Evolutionary conservation across 2,329 filamentous ascomycete genomes (phyloP), one percentile per base, ranked within the genome.

Genomic region (Aspergillus terreus): DNA sequence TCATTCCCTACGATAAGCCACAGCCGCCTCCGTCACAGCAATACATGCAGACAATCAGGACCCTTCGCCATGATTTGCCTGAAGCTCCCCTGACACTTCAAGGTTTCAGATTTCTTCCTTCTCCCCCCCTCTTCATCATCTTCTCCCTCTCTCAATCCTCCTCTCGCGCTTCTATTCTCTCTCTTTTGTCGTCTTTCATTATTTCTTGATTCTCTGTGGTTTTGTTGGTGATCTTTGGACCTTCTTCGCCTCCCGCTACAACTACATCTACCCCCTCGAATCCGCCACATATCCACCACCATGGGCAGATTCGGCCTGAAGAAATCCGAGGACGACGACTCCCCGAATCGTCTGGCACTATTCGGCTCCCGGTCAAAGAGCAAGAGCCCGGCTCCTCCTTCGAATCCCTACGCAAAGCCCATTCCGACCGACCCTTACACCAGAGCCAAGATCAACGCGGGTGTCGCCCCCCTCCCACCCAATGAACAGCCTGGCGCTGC

Each of bases 381-480:
- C 58, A 82, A 82, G 66, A 76, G 74, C 49, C 72, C 79, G 25
- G 73, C 76, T 25, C 72, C 78, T 30, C 66, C 74, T 33, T 71
- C 72, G 25, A 82, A 85, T 63, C 82, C 82, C 21, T 83, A 83
- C 59, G 80, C 81, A 41, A 76, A 79, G 45, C 72, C 79, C 5
- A 74, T 78, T 25, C 70, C 72, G 49, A 69, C 71, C 49, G 79
- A 84, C 60, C 77, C 80, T 32, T 84, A 84, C 62, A 79, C 78
- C 47, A 71, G 67, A 63, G 76, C 75, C 49, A 77, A 78, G 64
- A 69, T 73, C 47, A 67, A 66, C 44, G 67, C 68, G 9, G 74
- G 74, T 50, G 69, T 74, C 44, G 62, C 65, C 44, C 66, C 71
- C 51, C 63, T 65, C 5, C 63, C 70, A 42, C 62, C 63, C 17